A percentile compares a stretch with the other conserved stretches of the same genome.
These are phyloP conservation scores for Ilyonectria destructans DNA, from an alignment of 2,329 filamentous ascomycete species.

Conservation along the genomic window DNA sequence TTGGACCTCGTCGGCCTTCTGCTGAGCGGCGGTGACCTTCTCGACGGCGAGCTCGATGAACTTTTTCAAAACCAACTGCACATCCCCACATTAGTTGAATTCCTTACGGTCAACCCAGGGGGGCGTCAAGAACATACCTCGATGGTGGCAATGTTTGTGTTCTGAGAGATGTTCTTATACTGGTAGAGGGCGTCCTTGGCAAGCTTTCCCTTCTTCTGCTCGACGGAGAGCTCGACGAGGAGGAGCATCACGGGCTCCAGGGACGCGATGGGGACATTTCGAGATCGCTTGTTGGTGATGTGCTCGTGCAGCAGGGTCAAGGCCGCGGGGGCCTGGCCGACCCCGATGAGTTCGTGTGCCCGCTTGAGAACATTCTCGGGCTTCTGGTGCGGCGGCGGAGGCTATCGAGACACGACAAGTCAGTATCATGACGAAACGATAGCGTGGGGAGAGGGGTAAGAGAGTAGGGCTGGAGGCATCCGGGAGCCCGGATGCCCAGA, in stretches of 20 bases:
- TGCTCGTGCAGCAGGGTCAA: constrained; percentile 98
- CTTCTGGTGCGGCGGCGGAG: constrained; percentile 96
- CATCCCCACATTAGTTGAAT: constrained; percentile 41
- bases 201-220: constrained; percentile 97
- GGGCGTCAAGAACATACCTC: constrained; percentile 73
- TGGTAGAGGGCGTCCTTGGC: constrained; percentile 99
- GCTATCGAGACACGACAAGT: constrained; percentile 66
- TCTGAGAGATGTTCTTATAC: constrained; percentile 99
- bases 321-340: constrained; percentile 93
- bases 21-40: constrained; percentile 96
- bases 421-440: constrained; percentile 46
- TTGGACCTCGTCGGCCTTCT: constrained; percentile 96
- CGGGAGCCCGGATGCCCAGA: constrained; percentile 14
- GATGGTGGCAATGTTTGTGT: constrained; percentile 98
- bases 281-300: constrained; percentile 97
- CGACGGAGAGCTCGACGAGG: constrained; percentile 96
- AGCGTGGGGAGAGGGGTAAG: constrained; percentile 52
- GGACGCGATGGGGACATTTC: constrained; percentile 96
- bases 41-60: constrained; percentile 98
- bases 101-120: constrained; percentile 22
- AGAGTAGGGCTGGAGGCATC: constrained; percentile 35
- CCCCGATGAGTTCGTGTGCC: constrained; percentile 98
- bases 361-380: constrained; percentile 99
- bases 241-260: constrained; percentile 99
- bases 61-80: constrained; percentile 90